Evolutionary conservation across 106 monocot genomes (phyloP).

Genomic region (Acanthochlamys bracteata): DNA sequence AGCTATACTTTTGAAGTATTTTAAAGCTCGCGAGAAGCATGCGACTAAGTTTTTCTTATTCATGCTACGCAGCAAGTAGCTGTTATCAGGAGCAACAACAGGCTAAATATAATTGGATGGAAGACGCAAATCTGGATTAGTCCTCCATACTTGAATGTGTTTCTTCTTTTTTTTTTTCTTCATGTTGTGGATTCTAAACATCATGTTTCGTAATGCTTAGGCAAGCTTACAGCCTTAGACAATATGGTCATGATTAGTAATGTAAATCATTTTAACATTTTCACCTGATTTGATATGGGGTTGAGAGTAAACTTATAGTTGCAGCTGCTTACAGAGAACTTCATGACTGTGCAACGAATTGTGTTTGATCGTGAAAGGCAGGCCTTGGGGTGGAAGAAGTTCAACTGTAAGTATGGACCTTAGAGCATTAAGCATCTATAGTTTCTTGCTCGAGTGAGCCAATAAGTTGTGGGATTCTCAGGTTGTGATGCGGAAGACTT

Average conservation of each 20-base stretch:
- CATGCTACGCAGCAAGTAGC: conserved; percentile 35
- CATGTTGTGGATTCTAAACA: too few species aligned
- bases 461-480: not conserved
- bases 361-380: conserved; percentile 63
- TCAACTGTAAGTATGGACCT: conserved; percentile 52
- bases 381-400: conserved; percentile 69
- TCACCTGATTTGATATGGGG: not conserved
- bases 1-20: not conserved
- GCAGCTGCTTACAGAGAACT: conserved; percentile 52
- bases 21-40: not conserved
- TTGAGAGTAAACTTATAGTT: not conserved
- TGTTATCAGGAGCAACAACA: conserved; percentile 43
- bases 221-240: too few species aligned
- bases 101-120: conserved; percentile 78
- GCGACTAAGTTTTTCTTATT: not conserved
- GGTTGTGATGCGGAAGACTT: conserved; percentile 46
- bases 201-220: too few species aligned
- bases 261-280: too few species aligned
- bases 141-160: not conserved
- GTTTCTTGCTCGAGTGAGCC: not conserved
- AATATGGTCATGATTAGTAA: too few species aligned
- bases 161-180: not conserved
- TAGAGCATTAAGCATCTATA: not conserved
- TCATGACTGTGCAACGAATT: conserved; percentile 60
- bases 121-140: conserved; percentile 15